Conservation (phyloP, 768 basidiomycete species). For the Pleurotus eryngii region DNA sequence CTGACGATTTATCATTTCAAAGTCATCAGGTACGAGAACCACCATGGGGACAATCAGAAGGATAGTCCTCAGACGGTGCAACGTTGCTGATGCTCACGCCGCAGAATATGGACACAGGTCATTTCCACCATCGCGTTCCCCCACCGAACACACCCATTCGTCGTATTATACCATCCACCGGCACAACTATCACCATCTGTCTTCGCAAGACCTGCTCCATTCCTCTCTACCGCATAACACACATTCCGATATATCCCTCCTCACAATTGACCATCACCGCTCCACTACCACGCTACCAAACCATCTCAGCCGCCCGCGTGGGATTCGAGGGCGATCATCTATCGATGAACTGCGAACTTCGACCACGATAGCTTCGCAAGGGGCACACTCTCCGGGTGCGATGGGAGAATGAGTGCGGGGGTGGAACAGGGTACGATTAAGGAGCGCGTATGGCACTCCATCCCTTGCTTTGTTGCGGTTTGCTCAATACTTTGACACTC, state of each 20-base stretch:
- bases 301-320: neutral
- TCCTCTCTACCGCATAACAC: neutral
- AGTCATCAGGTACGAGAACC: slow-evolving; percentile 38
- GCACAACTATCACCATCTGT: neutral
- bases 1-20: neutral
- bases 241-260: neutral
- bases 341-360: no score
- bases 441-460: no score
- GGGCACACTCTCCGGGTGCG: no score
- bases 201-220: neutral
- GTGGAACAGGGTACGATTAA: no score
- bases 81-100: no score
- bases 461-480: no score
- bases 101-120: neutral
- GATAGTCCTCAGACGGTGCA: slow-evolving; percentile 17
- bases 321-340: neutral
- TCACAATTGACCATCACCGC: neutral
- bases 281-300: neutral
- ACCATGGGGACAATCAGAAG: slow-evolving; percentile 40
- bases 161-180: neutral
- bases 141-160: neutral
- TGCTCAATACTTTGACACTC: no score
- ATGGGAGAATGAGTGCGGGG: no score
- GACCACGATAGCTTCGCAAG: no score
- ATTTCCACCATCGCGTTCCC: neutral